A percentile compares a stretch with the other conserved stretches of the same genome.
phyloP scores from a whole-genome alignment of 176 grass and related monocot genomes.

The Cenchrus americanus region DNA sequence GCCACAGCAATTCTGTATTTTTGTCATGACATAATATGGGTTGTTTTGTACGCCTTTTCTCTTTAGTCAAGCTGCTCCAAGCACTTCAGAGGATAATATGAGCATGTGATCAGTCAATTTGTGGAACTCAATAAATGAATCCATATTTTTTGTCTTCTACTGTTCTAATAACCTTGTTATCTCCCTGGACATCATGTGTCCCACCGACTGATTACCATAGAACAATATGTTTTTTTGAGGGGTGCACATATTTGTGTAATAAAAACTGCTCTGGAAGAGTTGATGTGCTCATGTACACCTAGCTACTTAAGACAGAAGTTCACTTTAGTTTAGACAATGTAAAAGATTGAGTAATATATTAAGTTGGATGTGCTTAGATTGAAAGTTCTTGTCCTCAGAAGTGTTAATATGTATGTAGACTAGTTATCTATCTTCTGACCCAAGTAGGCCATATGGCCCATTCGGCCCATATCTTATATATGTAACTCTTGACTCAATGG shows the following conservation, averaged over 20 bases:
- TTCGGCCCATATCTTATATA: too few relatives aligned
- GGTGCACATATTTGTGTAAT: background rate
- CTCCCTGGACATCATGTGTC: background rate
- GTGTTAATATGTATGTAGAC: too few relatives aligned
- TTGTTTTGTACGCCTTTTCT: conserved; percentile 1
- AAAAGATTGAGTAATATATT: background rate
- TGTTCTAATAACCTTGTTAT: conserved; percentile 3
- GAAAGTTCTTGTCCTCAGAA: background rate
- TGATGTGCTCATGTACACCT: background rate
- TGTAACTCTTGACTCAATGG: too few relatives aligned
- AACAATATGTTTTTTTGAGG: too few relatives aligned
- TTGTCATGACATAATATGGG: conserved; percentile 3
- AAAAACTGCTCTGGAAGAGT: background rate
- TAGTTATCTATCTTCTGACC: too few relatives aligned
- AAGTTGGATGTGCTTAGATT: background rate
- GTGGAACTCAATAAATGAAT: conserved; percentile 24
- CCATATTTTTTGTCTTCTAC: background rate
- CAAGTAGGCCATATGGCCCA: too few relatives aligned
- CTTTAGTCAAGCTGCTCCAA: conserved; percentile 19
- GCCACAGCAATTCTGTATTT: conserved; percentile 14
- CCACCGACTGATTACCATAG: too few relatives aligned
- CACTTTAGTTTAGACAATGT: conserved; percentile 4
- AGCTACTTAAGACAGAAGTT: background rate
- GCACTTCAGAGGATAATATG: conserved; percentile 2
- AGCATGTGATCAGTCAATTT: background rate